Base-by-base conservation (phyloP, 1,284 basidiomycete species). In the Rhodotorula sp. region DNA sequence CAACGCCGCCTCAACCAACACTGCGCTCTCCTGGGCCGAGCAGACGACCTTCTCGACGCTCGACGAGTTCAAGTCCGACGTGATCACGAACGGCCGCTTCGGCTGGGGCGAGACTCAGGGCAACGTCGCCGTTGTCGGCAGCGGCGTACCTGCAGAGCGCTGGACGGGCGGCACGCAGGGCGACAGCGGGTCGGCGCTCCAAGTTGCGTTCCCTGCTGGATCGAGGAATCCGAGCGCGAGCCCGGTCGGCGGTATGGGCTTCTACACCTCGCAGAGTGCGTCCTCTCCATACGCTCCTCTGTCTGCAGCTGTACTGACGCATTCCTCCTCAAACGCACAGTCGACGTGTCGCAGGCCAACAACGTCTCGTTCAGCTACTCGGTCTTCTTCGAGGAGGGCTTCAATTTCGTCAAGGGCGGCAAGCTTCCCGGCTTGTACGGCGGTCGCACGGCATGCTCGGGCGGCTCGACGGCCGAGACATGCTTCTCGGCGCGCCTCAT, bases 351-450 rank as follows among this genome's bases (percentile, higher is more conserved):
- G 13, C 23, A 42, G 34, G 71, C 74, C 5, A 63, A 25, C 23
- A 75, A 75, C 63, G 72, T 73, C 49, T 69, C 72, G 50, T 62
- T 80, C 60, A 65, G 66, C 49, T 81, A 81, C 72, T 72, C 71
- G 7, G 76, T 81, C 68, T 80, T 77, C 61, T 80, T 81, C 69
- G 77, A 79, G 8, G 57, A 62, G n/a, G 70, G 74, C 41, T 81
- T 79, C 71, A 69, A 81, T 63, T 82, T 80, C 58, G 77, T 77
- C 65, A 76, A 77, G 64, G 77, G 73, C 13, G 77, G 77, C 56
- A 78, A 78, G 58, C 71, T 78, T 10, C 77, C 77, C 7, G 77
- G 77, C 1, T 64, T 76, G 12, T 81, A 78, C 70, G 80, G 80
- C 23, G 81, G 80, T n/a, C 50, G 55, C 46, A 68, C 60, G 19